These are phyloP conservation scores for Cladophialophora carrionii DNA, from an alignment of 2,329 filamentous ascomycete genomes.

Conservation along the genomic window DNA sequence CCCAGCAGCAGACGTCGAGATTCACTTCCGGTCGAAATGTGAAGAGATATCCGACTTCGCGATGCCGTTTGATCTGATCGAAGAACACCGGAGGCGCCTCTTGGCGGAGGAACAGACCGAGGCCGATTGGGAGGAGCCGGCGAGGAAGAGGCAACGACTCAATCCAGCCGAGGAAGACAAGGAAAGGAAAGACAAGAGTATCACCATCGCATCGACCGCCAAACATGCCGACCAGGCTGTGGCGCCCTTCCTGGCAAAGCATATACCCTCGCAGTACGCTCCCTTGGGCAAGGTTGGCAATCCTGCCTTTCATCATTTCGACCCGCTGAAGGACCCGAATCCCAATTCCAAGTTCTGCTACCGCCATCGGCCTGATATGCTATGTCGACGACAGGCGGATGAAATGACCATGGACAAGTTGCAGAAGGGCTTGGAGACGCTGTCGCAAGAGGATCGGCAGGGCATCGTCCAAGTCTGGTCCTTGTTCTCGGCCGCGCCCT, in stretches of 20 bases:
- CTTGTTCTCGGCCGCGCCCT: slow-evolving; percentile 90
- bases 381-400: slow-evolving; percentile 89
- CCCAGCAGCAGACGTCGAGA: neutral
- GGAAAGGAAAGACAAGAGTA: slow-evolving; percentile 40
- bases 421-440: slow-evolving; percentile 79
- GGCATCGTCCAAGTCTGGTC: slow-evolving; percentile 98
- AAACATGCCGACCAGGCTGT: slow-evolving; percentile 77
- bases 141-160: slow-evolving; percentile 32
- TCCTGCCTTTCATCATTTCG: slow-evolving; percentile 6
- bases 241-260: slow-evolving; percentile 84
- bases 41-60: slow-evolving; percentile 6
- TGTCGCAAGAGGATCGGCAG: slow-evolving; percentile 85
- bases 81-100: slow-evolving; percentile 19
- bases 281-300: slow-evolving; percentile 60
- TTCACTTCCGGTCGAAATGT: slow-evolving; percentile 8
- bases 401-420: slow-evolving; percentile 95
- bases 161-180: slow-evolving; percentile 23
- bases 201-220: slow-evolving; percentile 51
- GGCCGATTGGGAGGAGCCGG: slow-evolving; percentile 31
- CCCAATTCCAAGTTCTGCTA: slow-evolving; percentile 83
- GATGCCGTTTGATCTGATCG: slow-evolving; percentile 28
- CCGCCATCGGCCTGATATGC: slow-evolving; percentile 87
- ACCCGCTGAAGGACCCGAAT: slow-evolving; percentile 59
- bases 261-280: slow-evolving; percentile 87
- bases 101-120: slow-evolving; percentile 6